A percentile compares a stretch with the other conserved stretches of the same genome.
Evolutionary conservation across 2,329 filamentous ascomycete genomes (phyloP).

Genomic region (Didymella pinodella): DNA sequence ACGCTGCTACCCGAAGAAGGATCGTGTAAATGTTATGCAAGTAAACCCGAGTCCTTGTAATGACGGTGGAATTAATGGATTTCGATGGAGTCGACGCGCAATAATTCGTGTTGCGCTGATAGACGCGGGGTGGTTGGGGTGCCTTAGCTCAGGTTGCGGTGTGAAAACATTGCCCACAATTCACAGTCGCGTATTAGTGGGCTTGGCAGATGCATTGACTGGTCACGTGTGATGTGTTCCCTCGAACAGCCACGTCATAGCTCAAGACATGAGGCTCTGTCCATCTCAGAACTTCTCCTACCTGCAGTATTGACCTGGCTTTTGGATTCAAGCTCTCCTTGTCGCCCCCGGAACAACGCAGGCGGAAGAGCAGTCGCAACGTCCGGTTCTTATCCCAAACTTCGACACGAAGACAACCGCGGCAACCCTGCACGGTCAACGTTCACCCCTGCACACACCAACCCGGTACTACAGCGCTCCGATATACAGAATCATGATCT

Average conservation of each 20-base stretch:
- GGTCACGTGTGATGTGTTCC: constrained; percentile 25
- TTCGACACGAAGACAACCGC: constrained; percentile 1
- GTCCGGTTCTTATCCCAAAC: constrained; percentile 1
- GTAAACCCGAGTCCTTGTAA: constrained; percentile 11
- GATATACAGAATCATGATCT: neutral
- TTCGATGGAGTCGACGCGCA: constrained; percentile 36
- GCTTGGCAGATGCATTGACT: constrained; percentile 19
- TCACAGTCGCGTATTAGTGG: constrained; percentile 46
- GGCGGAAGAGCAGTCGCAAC: neutral
- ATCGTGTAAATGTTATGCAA: constrained; percentile 17
- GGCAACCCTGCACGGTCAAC: neutral
- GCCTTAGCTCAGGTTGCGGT: constrained; percentile 40
- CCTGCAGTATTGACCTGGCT: neutral
- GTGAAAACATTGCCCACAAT: constrained; percentile 50
- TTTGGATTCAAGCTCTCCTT: neutral
- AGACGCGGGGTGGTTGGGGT: constrained; percentile 36
- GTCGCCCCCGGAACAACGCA: too few species aligned
- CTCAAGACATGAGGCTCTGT: neutral
- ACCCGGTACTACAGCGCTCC: neutral
- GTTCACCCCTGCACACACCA: neutral
- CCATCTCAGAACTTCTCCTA: neutral
- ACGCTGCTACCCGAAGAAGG: constrained; percentile 34
- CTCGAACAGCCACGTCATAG: constrained; percentile 39
- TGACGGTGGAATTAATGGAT: constrained; percentile 30
- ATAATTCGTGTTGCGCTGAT: constrained; percentile 22